A percentile compares a stretch with the other conserved stretches of the same genome.
These are phyloP conservation scores for Pseudofabraea citricarpa DNA, from an alignment of 2,329 filamentous ascomycete genomes.

Conservation along the genomic window DNA sequence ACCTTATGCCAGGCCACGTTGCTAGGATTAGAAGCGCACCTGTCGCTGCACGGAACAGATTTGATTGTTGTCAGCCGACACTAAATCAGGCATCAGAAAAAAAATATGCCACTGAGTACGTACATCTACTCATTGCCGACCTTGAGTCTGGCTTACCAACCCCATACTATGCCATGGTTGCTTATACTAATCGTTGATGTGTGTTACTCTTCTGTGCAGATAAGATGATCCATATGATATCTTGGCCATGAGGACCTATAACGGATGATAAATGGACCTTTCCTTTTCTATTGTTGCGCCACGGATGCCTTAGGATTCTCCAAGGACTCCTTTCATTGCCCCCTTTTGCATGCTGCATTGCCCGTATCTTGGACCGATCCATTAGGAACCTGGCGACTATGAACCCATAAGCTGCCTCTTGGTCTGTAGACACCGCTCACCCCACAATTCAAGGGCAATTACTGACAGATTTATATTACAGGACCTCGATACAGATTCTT, in stretches of 20 bases:
- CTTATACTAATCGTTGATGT: slow-evolving; percentile 23
- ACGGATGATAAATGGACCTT: not conserved
- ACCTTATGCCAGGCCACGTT: too few relatives aligned
- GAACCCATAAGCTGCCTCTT: slow-evolving; percentile 2
- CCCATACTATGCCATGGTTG: too few relatives aligned
- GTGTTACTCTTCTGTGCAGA: slow-evolving; percentile 20
- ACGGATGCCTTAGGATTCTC: not conserved
- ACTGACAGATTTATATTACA: slow-evolving; percentile 15
- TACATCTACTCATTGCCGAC: slow-evolving; percentile 23
- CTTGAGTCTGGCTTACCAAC: slow-evolving; percentile 19
- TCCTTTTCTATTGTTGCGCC: slow-evolving; percentile 4
- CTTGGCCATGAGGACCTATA: not conserved
- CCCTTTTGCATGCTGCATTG: too few relatives aligned
- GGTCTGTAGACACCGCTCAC: slow-evolving; percentile 8
- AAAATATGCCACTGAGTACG: slow-evolving; percentile 27
- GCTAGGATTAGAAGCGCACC: not conserved
- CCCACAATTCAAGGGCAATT: not conserved
- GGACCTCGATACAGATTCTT: slow-evolving; percentile 6
- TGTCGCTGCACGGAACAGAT: not conserved
- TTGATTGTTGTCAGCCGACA: slow-evolving; percentile 15
- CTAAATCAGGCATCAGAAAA: slow-evolving; percentile 19
- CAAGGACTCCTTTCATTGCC: not conserved
- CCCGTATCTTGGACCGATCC: not conserved
- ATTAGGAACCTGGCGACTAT: slow-evolving; percentile 8
- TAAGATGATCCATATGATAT: slow-evolving; percentile 5